phyloP scores from a whole-genome alignment of 2,329 filamentous ascomycete genomes.

The Colletotrichum tabaci region DNA sequence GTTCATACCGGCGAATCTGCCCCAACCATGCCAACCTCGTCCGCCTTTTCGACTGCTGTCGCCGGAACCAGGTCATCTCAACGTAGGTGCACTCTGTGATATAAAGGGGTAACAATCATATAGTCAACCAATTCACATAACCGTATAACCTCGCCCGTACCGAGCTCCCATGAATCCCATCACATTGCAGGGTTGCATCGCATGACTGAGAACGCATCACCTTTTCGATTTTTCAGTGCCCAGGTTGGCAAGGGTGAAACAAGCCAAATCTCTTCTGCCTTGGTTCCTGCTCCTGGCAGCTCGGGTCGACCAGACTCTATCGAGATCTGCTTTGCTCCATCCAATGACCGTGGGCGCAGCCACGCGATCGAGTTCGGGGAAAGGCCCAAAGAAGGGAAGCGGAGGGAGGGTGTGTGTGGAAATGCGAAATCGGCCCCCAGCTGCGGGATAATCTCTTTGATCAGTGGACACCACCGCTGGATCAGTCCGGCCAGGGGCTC shows the following conservation, averaged over 20 bases:
- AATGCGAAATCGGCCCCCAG: neutral
- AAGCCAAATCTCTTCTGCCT: conserved; percentile 37
- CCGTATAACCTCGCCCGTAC: neutral
- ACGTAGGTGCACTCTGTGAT: neutral
- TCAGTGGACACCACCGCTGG: neutral
- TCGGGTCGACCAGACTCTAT: conserved; percentile 4
- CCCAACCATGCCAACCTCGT: neutral
- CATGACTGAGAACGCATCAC: conserved; percentile 12
- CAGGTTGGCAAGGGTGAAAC: conserved; percentile 15
- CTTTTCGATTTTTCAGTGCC: neutral
- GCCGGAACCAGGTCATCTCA: conserved; percentile 20
- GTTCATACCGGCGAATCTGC: neutral
- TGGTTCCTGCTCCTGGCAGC: conserved; percentile 34
- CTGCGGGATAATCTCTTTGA: conserved; percentile 25
- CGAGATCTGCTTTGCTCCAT: conserved; percentile 21
- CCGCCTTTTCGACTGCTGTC: neutral
- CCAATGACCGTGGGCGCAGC: conserved; percentile 25
- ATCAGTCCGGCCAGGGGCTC: neutral
- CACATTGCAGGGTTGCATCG: conserved; percentile 19
- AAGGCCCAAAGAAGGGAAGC: neutral
- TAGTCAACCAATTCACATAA: conserved; percentile 1
- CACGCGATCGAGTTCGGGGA: conserved; percentile 18
- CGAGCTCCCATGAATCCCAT: conserved; percentile 3
- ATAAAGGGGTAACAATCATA: neutral
- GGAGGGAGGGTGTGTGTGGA: neutral